Evolutionary conservation across 2,329 filamentous ascomycete genomes (phyloP).

Genomic region (Fusarium pilosicola): DNA sequence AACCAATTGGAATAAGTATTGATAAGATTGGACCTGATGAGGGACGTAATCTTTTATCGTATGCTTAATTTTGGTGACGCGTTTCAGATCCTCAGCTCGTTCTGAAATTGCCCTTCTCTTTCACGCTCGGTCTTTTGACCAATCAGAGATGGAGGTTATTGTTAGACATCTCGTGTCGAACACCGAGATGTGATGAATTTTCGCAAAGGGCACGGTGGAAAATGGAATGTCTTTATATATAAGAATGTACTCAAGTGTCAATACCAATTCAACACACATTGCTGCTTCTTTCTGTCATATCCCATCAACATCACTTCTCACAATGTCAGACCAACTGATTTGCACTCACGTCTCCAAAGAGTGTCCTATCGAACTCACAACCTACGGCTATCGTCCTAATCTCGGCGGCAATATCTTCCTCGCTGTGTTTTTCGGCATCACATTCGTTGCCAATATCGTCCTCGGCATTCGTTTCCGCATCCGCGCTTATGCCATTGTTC

Average conservation of each 20-base stretch:
- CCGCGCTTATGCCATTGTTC: conserved; percentile 7
- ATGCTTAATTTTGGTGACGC: not conserved
- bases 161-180: not conserved
- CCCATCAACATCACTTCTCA: not conserved
- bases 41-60: not conserved
- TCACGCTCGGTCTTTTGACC: not conserved
- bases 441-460: not conserved
- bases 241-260: not conserved
- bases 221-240: not conserved
- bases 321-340: not conserved
- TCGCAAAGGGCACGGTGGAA: not conserved
- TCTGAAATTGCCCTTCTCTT: not conserved
- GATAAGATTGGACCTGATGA: not conserved
- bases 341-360: not conserved
- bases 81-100: not conserved
- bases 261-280: not conserved
- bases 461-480: conserved; percentile 3
- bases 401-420: conserved; percentile 2
- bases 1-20: not conserved
- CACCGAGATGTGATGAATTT: not conserved
- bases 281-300: not conserved
- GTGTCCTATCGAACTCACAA: not conserved
- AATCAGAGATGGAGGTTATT: not conserved
- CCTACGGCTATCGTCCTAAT: not conserved
- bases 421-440: not conserved